Percentiles rank a stretch among this genome's conserved stretches.
Conservation (phyloP, 768 basidiomycete species). For the Boletus reticuloceps region DNA sequence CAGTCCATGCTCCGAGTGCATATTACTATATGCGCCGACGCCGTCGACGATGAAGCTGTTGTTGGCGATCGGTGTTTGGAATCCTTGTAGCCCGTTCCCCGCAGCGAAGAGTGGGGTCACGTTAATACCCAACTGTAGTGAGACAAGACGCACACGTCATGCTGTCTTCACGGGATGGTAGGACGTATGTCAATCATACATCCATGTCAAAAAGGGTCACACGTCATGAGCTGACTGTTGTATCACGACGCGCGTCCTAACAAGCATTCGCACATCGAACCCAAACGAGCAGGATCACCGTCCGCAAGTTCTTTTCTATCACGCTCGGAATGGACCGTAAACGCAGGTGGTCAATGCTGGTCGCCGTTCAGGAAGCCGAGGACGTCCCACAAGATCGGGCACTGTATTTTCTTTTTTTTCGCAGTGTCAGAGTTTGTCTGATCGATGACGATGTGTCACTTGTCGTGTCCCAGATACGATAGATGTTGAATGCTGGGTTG, state of each 20-base stretch:
- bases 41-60: slow-evolving; percentile 73
- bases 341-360: slow-evolving; percentile 55
- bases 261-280: too few species aligned
- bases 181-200: too few species aligned
- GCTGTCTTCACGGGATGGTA: too few species aligned
- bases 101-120: background rate
- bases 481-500: slow-evolving; percentile 78
- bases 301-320: slow-evolving; percentile 70
- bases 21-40: slow-evolving; percentile 62
- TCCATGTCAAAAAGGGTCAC: too few species aligned
- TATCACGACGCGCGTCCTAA: slow-evolving; percentile 56
- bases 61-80: slow-evolving; percentile 62
- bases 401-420: slow-evolving; percentile 25
- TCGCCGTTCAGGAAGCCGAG: slow-evolving; percentile 78
- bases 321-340: slow-evolving; percentile 69
- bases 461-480: slow-evolving; percentile 71
- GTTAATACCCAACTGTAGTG: background rate
- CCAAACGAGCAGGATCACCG: slow-evolving; percentile 42
- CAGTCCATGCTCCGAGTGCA: slow-evolving; percentile 65
- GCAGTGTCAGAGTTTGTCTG: background rate
- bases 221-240: slow-evolving; percentile 49
- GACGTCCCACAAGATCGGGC: slow-evolving; percentile 73
- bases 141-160: too few species aligned
- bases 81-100: slow-evolving; percentile 66
- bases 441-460: slow-evolving; percentile 6